Base-by-base conservation (phyloP, 805 yeast species). In the Suhomyces xylopsoci region DNA sequence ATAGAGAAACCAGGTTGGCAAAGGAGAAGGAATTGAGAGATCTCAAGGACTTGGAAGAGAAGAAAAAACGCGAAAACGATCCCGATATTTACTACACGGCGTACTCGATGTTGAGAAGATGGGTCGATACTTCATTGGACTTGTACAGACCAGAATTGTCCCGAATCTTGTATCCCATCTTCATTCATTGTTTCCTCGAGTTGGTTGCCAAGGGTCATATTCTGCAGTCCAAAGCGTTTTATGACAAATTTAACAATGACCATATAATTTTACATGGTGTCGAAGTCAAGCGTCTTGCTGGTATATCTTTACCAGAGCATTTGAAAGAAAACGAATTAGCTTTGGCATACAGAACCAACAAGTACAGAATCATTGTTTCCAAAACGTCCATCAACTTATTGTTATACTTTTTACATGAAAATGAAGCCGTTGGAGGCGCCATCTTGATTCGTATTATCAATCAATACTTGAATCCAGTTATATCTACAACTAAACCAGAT, bases 121-220 rank as follows among this genome's bases (percentile, higher is more conserved):
- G 98, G 98, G 88, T 90, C 41, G 96, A 90, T 60, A 80, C 90
- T 15, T 90, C 97, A 0, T 77, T 94, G 60, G 99, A 93, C 67
- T 79, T 94, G 70, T 94, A 94, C 70, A 87, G 83, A 69, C 91
- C 96, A 15, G 97, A 94, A 68, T 77, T 94, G 55, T 81, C 86
- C 52, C 82, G 94, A 58, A 80, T 93, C 43, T 72, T 93, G 59
- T 94, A 88, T 67, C 99, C 99, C 5, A 78, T 94, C n/a, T 94
- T 92, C 69, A 87, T 93, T 49, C 96, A 93, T 68, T 82, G 90
- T 61, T 94, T 83, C 65, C 75, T 94, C 55, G 93, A 90, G 60
- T 77, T 94, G 52, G 83, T 93, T 19, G 74, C 82, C 44, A 86
- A 88, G 62, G 81, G 83, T 53, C 79, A 77, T 59, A 70, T 81